Conservation (phyloP, 306 rosid species). For the Delonix regia region DNA sequence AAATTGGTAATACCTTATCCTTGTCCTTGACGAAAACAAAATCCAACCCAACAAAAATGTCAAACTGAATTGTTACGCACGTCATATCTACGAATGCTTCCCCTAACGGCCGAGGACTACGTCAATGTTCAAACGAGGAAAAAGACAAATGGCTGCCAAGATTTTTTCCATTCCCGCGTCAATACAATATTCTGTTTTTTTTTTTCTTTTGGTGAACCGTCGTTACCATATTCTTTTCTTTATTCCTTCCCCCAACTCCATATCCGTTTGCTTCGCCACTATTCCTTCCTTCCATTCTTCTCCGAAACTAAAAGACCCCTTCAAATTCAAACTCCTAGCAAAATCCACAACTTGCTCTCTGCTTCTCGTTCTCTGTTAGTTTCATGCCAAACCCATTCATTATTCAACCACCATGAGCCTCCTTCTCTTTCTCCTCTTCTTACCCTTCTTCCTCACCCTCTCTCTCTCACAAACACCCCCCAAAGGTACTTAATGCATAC, state of each 20-base stretch:
- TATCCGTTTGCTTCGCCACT: conserved; percentile 17
- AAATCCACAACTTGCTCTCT: background rate
- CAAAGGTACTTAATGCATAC: conserved; percentile 42
- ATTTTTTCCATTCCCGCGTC: conserved; percentile 64
- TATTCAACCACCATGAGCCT: conserved; percentile 42
- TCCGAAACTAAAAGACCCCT: conserved; percentile 38
- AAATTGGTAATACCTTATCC: too few relatives aligned
- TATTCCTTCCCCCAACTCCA: conserved; percentile 45
- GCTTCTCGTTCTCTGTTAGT: background rate
- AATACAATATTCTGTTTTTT: background rate
- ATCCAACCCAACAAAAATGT: background rate
- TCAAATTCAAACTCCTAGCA: conserved; percentile 35
- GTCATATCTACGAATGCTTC: background rate
- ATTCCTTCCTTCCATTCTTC: conserved; percentile 35
- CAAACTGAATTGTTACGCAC: background rate
- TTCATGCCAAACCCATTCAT: conserved; percentile 25
- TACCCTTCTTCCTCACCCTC: conserved; percentile 39
- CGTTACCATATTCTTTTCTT: conserved; percentile 50
- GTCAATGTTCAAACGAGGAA: background rate
- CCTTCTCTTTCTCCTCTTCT: conserved; percentile 44
- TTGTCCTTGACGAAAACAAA: background rate
- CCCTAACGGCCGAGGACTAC: background rate
- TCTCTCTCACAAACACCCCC: conserved; percentile 49
- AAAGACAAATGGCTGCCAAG: background rate
- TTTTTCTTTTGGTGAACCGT: background rate